phyloP scores from a whole-genome alignment of 345 rosid genomes.

The Draba incana region DNA sequence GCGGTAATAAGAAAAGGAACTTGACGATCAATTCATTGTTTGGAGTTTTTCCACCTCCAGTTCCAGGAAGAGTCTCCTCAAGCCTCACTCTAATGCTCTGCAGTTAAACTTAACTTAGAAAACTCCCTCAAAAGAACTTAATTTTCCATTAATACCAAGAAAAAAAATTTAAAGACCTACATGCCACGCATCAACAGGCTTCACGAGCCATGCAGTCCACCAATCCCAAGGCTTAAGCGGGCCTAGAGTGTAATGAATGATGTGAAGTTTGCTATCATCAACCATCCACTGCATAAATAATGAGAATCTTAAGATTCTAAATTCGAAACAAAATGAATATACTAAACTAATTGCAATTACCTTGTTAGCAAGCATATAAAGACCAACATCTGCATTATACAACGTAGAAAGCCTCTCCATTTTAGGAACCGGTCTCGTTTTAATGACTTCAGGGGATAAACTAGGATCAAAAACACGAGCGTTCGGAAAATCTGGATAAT shows the following conservation, averaged over 20 bases:
- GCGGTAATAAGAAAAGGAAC: conserved; percentile 70
- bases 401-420: conserved; percentile 95
- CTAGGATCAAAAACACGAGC: conserved; percentile 86
- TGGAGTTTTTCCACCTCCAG: conserved; percentile 83
- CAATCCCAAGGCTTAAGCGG: conserved; percentile 99
- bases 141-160: background rate
- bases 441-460: conserved; percentile 56
- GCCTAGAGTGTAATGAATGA: conserved; percentile 94
- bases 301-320: conserved; percentile 28
- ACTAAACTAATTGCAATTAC: conserved; percentile 39
- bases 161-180: conserved; percentile 41
- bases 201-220: conserved; percentile 97
- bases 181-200: conserved; percentile 98
- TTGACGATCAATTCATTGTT: conserved; percentile 67
- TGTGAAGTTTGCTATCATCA: conserved; percentile 78
- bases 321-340: conserved; percentile 8
- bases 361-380: conserved; percentile 98
- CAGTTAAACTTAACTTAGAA: conserved; percentile 24
- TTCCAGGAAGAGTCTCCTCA: conserved; percentile 63
- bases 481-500: conserved; percentile 74
- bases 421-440: conserved; percentile 64
- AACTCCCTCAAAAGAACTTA: conserved; percentile 9
- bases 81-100: conserved; percentile 52
- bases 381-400: conserved; percentile 97
- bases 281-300: conserved; percentile 90